Conservation (phyloP, 108 stramenopile genomes). For the Conticribra weissflogii region DNA sequence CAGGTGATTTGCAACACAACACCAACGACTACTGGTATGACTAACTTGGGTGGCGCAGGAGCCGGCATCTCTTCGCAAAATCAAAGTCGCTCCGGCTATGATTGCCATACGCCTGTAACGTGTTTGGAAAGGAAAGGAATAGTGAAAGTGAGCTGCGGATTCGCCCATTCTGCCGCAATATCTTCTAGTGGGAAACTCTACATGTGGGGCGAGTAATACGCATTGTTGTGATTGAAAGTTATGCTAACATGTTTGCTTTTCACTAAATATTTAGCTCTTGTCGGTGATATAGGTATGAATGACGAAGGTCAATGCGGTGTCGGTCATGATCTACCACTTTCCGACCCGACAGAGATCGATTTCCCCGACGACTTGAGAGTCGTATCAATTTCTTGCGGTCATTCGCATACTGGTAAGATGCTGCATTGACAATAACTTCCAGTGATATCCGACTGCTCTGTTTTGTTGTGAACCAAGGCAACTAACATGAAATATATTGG, state of each 20-base stretch:
- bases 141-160: slow-evolving; percentile 26
- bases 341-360: slow-evolving; percentile 6
- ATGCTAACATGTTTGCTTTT: background rate
- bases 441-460: no score
- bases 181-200: slow-evolving; percentile 8
- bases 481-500: no score
- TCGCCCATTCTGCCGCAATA: slow-evolving; percentile 32
- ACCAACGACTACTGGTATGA: no score
- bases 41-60: background rate
- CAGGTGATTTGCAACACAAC: slow-evolving; percentile 26
- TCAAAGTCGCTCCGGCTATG: no score
- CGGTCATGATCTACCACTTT: slow-evolving; percentile 16
- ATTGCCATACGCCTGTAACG: slow-evolving; percentile 25
- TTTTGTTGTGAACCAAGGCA: no score
- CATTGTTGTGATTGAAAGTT: background rate
- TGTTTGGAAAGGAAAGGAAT: slow-evolving; percentile 23
- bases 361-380: slow-evolving; percentile 16
- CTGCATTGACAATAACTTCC: no score
- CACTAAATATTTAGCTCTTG: no score
- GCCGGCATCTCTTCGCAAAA: background rate
- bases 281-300: slow-evolving; percentile 44
- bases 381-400: slow-evolving; percentile 31
- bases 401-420: slow-evolving; percentile 28
- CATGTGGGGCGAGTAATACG: slow-evolving; percentile 21
- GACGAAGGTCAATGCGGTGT: slow-evolving; percentile 35